phyloP scores from a whole-genome alignment of 345 rosid genomes.

The Eucalyptus dawsonii region DNA sequence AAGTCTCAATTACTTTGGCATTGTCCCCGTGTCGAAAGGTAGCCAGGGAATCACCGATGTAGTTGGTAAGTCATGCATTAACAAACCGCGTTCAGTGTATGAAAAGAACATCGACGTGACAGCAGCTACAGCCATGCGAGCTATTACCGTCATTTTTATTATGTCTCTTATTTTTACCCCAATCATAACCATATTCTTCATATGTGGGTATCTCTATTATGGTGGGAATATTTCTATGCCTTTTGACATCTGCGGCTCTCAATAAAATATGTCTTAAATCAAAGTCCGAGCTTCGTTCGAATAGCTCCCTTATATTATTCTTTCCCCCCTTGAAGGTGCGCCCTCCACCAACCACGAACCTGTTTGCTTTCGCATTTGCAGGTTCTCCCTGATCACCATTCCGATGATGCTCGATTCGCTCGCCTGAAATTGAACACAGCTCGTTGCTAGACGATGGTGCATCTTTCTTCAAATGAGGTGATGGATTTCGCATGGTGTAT shows the following conservation, averaged over 20 bases:
- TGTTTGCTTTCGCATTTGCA: background rate
- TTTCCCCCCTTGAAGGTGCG: background rate
- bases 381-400: background rate
- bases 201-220: too few relatives aligned
- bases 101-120: background rate
- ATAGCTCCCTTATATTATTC: background rate
- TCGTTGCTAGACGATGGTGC: background rate
- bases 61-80: background rate
- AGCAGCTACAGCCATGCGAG: background rate
- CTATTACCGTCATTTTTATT: background rate
- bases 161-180: background rate
- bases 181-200: background rate
- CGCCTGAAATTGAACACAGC: background rate
- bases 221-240: background rate
- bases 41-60: background rate
- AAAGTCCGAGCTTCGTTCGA: background rate
- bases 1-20: background rate
- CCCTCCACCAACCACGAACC: background rate
- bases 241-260: background rate
- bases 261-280: background rate
- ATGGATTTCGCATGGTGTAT: too few relatives aligned
- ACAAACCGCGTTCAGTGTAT: background rate
- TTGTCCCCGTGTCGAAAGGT: background rate
- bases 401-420: background rate
- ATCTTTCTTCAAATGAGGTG: background rate